Base-by-base conservation (phyloP, 345 rosid species). In the Populus davidiana region DNA sequence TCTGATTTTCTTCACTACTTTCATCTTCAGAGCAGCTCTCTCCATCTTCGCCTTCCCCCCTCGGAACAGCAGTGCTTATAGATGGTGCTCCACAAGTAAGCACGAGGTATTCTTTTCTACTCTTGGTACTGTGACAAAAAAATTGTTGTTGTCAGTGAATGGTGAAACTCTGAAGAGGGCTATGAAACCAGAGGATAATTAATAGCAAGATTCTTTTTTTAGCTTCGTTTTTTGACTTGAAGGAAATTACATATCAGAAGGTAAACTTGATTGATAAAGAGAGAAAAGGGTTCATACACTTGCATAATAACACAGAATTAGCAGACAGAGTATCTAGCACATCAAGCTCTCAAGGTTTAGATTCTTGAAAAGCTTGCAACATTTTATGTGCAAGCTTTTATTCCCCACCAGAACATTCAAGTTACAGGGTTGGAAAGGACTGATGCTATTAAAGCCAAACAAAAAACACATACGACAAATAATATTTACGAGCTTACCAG, bases 71-170 rank as follows among this genome's bases (percentile, higher is more conserved):
- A 36, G 90, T 72, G 80, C 79, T 80, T 31, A 87, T 0, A 65
- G 92, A 89, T 61, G 94, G 89, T 2, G 91, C 87, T 39, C 95
- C 98, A 77, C 98, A 95, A 20, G 92, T 86, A 75, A 93, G 96
- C 72, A 93, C 97, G 49, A 92, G 87, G 83, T 84, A 93, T 81
- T 93, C 98, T 85, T 95, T 95, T 86, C 91, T 87, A 70, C 86
- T 92, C 88, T 89, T 91, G 41, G 97, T 75, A 81, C 97, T 93
- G 91, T 72, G 61, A 29, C 36, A 12, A 70, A 14, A 76, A 14
- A 74, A 80, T 29, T 20, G 23, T 36, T 18, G n/a, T 5, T 16
- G 49, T 71, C 59, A 71, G 20, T 14, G 6, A 83, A 17, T 17
- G 35, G 41, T 29, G 65, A 14, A 25, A 66, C 17, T 33, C 20